A percentile compares a stretch with the other conserved stretches of the same genome.
Conservation (phyloP, 495 filamentous ascomycete genomes). For the Neurospora sp. region DNA sequence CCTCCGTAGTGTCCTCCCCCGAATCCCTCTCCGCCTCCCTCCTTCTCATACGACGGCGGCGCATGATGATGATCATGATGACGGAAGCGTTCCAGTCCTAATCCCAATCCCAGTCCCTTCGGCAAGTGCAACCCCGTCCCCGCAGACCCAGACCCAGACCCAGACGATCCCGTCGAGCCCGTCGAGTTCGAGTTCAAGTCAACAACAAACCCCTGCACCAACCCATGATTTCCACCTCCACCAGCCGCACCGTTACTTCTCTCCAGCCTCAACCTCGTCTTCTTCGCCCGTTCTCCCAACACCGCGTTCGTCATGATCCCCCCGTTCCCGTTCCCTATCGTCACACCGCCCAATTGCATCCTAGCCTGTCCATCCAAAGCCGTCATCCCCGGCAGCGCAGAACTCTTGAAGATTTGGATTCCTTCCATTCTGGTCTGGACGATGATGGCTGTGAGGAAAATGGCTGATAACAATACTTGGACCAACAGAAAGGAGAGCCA, state of each 20-base stretch:
- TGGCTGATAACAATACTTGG: neutral
- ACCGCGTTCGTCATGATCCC: neutral
- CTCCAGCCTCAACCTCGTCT: neutral
- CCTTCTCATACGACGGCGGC: neutral
- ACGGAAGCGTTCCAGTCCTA: neutral
- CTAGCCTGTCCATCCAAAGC: neutral
- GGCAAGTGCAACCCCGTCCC: neutral
- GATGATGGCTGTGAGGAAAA: conserved; percentile 1
- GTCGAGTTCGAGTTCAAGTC: neutral
- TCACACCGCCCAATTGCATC: neutral
- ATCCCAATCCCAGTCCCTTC: neutral
- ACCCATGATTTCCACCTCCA: neutral
- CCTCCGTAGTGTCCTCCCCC: neutral
- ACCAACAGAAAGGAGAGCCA: neutral
- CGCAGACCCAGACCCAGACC: neutral
- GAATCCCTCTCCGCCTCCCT: neutral
- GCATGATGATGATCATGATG: neutral
- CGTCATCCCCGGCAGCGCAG: conserved; percentile 1
- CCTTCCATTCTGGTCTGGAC: neutral
- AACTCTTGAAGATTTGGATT: conserved; percentile 3
- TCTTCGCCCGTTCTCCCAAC: neutral
- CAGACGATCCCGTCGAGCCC: neutral
- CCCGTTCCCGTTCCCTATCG: no score
- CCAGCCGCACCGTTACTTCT: neutral
- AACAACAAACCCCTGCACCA: neutral